These are phyloP conservation scores for Hypoxylon sp. DNA, from an alignment of 2,329 filamentous ascomycete genomes.

Conservation along the genomic window DNA sequence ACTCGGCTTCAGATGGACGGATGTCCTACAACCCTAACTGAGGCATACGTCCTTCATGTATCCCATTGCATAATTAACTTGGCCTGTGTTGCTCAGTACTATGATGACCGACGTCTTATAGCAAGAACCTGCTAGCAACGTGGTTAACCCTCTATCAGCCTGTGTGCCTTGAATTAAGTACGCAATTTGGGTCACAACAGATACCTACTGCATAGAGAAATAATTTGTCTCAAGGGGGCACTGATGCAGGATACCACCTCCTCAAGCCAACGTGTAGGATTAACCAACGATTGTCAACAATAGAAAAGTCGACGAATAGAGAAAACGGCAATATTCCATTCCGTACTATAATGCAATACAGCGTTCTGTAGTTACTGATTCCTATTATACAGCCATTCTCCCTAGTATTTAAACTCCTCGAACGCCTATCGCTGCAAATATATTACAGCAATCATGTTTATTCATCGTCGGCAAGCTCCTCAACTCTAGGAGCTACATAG, in stretches of 20 bases:
- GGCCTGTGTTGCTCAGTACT: not conserved
- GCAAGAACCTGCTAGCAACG: not conserved
- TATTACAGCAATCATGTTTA: conserved; percentile 48
- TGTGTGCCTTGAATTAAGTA: not conserved
- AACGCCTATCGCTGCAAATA: conserved; percentile 52
- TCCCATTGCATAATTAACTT: not conserved
- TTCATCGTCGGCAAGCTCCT: conserved; percentile 68
- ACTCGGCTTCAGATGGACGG: not conserved
- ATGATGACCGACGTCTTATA: not conserved
- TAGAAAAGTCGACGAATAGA: not conserved
- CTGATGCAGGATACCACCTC: not conserved
- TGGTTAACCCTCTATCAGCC: not conserved
- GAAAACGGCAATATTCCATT: conserved; percentile 20
- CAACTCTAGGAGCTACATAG: conserved; percentile 68
- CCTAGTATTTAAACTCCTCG: conserved; percentile 37
- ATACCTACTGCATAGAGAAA: not conserved
- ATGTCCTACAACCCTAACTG: not conserved
- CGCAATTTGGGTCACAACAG: not conserved
- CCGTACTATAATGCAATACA: conserved; percentile 23
- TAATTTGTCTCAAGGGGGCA: not conserved
- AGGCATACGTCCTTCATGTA: not conserved
- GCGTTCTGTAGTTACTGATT: conserved; percentile 22
- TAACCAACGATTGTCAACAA: not conserved
- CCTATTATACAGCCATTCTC: conserved; percentile 41
- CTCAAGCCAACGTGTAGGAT: not conserved